Evolutionary conservation across 768 basidiomycete species (phyloP).

Genomic region (Clitopilus hobsonii): DNA sequence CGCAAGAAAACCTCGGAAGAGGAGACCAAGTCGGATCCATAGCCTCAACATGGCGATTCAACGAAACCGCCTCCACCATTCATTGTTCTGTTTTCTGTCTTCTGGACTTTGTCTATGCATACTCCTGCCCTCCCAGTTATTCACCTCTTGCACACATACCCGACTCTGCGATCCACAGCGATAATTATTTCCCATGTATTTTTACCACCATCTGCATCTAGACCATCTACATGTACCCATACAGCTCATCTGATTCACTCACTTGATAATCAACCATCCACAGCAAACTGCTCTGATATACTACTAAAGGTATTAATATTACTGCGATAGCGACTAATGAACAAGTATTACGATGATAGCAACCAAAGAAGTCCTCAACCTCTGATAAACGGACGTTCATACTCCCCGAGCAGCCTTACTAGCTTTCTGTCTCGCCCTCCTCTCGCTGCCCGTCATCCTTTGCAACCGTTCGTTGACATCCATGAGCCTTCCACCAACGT

Average conservation of each 20-base stretch:
- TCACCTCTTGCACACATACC: not conserved
- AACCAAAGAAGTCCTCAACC: no score
- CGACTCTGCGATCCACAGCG: not conserved
- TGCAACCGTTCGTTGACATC: conserved; percentile 48
- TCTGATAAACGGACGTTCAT: conserved; percentile 17
- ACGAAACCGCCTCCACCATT: not conserved
- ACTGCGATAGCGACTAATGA: not conserved
- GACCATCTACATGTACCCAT: not conserved
- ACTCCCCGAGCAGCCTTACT: conserved; percentile 11
- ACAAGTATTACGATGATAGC: conserved; percentile 4
- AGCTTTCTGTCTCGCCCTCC: conserved; percentile 31
- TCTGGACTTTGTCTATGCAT: not conserved
- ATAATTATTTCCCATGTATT: not conserved
- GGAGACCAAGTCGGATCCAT: no score
- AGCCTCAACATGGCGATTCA: no score
- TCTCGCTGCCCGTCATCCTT: conserved; percentile 45
- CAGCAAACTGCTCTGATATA: not conserved
- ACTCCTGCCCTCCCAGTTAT: not conserved
- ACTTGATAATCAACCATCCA: not conserved
- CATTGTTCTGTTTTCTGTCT: not conserved
- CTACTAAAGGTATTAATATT: not conserved
- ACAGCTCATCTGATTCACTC: not conserved
- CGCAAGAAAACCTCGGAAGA: not conserved
- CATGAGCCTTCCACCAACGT: conserved; percentile 70
- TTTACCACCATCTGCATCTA: not conserved